Conservation (phyloP, 2,329 filamentous ascomycete species). For the Arthrobotrys sinensis region DNA sequence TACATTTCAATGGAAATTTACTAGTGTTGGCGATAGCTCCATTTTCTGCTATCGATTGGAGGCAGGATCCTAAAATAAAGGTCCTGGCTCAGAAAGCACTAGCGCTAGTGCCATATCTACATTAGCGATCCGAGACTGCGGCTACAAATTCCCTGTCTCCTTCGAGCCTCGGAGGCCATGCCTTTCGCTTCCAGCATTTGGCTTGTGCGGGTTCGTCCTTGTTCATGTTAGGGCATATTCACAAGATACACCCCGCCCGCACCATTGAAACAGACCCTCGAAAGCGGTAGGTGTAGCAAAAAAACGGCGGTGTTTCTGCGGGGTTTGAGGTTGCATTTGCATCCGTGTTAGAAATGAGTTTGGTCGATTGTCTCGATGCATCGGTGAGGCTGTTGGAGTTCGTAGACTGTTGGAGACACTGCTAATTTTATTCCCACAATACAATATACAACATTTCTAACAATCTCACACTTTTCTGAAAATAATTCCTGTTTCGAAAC, state of each 20-base stretch:
- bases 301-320: constrained; percentile 15
- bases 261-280: constrained; percentile 48
- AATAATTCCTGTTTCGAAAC: constrained; percentile 21
- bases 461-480: constrained; percentile 10
- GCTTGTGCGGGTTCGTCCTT: constrained; percentile 29
- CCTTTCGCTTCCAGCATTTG: constrained; percentile 55
- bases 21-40: constrained; percentile 43
- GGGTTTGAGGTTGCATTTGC: constrained; percentile 27
- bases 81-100: constrained; percentile 36
- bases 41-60: constrained; percentile 54
- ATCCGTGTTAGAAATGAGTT: constrained; percentile 27
- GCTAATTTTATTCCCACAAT: constrained; percentile 19
- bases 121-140: constrained; percentile 58
- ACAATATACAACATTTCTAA: constrained; percentile 16
- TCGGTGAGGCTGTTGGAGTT: constrained; percentile 7
- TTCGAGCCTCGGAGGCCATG: constrained; percentile 48
- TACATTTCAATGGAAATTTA: constrained; percentile 21
- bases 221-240: constrained; percentile 22
- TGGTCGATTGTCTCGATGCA: constrained; percentile 15
- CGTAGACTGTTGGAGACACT: constrained; percentile 14
- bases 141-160: constrained; percentile 52
- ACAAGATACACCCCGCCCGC: constrained; percentile 28
- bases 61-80: constrained; percentile 60
- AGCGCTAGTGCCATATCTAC: constrained; percentile 38
- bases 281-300: constrained; percentile 38